Percentiles rank a stretch among this genome's conserved stretches.
These are phyloP conservation scores for Chaetomium sp. DNA, from an alignment of 2,329 filamentous ascomycete genomes.

Conservation along the genomic window DNA sequence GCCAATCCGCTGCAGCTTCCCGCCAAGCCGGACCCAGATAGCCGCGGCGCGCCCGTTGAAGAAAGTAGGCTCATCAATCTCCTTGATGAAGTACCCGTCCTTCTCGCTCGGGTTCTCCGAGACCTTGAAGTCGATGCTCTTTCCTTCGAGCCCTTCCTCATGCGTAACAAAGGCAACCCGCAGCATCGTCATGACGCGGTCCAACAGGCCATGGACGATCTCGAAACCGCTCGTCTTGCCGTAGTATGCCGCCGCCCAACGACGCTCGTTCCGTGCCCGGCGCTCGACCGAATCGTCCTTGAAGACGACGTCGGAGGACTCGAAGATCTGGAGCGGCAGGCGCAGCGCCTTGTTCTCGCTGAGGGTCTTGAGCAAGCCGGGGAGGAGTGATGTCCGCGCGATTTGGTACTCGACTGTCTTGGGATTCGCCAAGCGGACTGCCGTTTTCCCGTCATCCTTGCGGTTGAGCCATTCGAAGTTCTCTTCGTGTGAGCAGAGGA, in stretches of 20 bases:
- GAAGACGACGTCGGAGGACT: conserved; percentile 84
- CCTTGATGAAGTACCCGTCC: conserved; percentile 89
- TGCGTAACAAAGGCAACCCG: conserved; percentile 71
- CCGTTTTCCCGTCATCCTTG: conserved; percentile 75
- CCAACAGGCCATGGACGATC: conserved; percentile 86
- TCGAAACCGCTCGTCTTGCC: conserved; percentile 94
- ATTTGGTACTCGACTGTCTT: conserved; percentile 93
- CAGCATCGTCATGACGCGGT: conserved; percentile 89
- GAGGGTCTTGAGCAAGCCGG: conserved; percentile 87
- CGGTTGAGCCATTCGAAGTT: conserved; percentile 95
- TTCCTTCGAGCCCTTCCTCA: conserved; percentile 58
- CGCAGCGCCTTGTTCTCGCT: conserved; percentile 86
- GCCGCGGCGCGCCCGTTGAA: conserved; percentile 84
- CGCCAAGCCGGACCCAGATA: conserved; percentile 68
- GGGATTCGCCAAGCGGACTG: conserved; percentile 81
- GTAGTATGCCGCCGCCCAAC: conserved; percentile 94
- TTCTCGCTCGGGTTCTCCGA: conserved; percentile 49
- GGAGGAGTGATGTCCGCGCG: conserved; percentile 77
- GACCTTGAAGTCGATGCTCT: conserved; percentile 47
- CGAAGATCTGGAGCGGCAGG: conserved; percentile 87
- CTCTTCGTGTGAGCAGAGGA: conserved; percentile 95
- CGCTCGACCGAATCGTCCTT: conserved; percentile 79
- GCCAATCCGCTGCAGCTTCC: conserved; percentile 72
- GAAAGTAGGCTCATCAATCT: conserved; percentile 85
- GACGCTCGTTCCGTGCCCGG: conserved; percentile 80